Base-by-base conservation (phyloP, 1,284 basidiomycete species). In the Ceratobasidium theobromae region DNA sequence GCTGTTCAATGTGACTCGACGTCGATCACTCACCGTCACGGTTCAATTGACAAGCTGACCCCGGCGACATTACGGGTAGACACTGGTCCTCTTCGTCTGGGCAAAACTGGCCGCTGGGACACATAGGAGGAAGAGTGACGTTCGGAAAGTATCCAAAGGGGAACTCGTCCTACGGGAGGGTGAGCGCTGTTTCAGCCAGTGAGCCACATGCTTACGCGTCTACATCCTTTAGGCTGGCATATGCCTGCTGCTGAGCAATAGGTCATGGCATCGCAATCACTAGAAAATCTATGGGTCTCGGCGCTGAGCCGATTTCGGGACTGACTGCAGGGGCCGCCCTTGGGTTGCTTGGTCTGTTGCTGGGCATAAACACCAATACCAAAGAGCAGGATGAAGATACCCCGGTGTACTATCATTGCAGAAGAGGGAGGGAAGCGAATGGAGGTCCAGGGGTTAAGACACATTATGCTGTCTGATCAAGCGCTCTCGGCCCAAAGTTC, bases 261-360 rank as follows among this genome's bases (percentile, higher is more conserved):
- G 0, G 82, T 81, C 57, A 77, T 79, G 35, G 84, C 80, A 68
- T 82, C 80, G 74, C 88, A 91, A 71, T 89, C 86, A 41, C 84
- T 84, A 35, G 82, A 72, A 73, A 88, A 83, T 67, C 82, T 82
- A 75, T 84, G 85, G 0, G 86, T 82, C 8, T 77, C 74, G 0
- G 81, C 73, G 71, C 89, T 85, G 54, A 89, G 76, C 66, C 81
- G 82, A 72, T 84, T 82, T 21, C 49, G 33, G 14, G 43, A 21
- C n/a, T 41, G 48, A 43, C 69, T 46, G 45, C 69, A 70, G 25
- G 57, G 38, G 30, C 35, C 53, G 14, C 55, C 55, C 32, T 45
- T 27, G 48, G 5, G 5, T 9, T 28, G 48, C 11, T 48, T 58
- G 43, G n/a, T 35, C 41, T 9, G 32, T 16, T 62, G 9, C 23